Conservation (phyloP, 2,329 filamentous ascomycete species). For the Neonectria sp. region DNA sequence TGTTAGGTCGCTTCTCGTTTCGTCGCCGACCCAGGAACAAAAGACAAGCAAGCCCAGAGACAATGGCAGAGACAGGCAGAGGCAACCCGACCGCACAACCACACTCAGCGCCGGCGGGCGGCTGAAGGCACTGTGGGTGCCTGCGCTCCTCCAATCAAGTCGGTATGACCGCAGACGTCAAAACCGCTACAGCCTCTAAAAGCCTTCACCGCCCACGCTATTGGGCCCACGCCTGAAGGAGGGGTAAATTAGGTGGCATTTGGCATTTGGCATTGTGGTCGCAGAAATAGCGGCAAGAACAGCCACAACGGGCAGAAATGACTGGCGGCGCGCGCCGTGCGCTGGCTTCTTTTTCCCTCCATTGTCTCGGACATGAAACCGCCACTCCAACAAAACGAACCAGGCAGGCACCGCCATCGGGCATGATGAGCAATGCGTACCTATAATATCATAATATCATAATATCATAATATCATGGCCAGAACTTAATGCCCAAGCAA, state of each 20-base stretch:
- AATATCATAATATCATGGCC: background rate
- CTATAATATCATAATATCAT: background rate
- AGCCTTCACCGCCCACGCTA: constrained; percentile 46
- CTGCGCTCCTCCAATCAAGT: constrained; percentile 46
- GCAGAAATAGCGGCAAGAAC: background rate
- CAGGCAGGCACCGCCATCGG: background rate
- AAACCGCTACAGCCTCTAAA: constrained; percentile 37
- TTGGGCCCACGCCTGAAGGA: constrained; percentile 34
- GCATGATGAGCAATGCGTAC: background rate
- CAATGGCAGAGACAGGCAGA: background rate
- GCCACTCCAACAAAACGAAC: background rate
- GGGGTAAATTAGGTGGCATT: constrained; percentile 38
- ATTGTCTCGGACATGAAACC: background rate
- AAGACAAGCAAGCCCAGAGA: background rate
- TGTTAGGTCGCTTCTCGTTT: background rate
- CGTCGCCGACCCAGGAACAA: background rate
- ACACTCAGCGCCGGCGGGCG: constrained; percentile 27
- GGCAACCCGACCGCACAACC: background rate
- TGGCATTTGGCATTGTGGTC: background rate
- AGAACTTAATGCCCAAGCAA: background rate
- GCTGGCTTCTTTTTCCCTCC: background rate
- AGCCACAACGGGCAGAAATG: background rate
- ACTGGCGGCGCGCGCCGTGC: background rate
- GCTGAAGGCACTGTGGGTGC: constrained; percentile 25
- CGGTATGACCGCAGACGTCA: constrained; percentile 37